phyloP scores from a whole-genome alignment of 2,329 filamentous ascomycete species.

The Alternaria consortialis region DNA sequence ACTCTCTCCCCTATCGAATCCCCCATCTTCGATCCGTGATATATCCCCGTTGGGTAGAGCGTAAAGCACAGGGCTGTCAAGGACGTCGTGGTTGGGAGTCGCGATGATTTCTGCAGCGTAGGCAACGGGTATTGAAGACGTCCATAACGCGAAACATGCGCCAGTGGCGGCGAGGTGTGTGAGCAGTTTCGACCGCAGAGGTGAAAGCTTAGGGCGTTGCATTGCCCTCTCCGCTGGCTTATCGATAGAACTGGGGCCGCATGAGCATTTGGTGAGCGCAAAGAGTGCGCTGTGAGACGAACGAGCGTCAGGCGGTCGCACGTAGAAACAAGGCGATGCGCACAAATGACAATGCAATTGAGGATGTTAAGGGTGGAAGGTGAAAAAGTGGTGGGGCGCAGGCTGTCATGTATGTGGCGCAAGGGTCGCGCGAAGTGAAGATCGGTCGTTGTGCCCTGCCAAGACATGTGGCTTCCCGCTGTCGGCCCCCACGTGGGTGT shows the following conservation, averaged over 20 bases:
- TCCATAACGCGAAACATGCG: slow-evolving; percentile 68
- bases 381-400: slow-evolving; percentile 4
- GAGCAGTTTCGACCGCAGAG: slow-evolving; percentile 75
- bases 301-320: slow-evolving; percentile 1
- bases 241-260: slow-evolving; percentile 28
- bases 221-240: slow-evolving; percentile 43
- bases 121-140: slow-evolving; percentile 63
- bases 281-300: slow-evolving; percentile 20
- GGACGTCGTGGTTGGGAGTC: slow-evolving; percentile 18
- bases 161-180: slow-evolving; percentile 70
- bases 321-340: neutral
- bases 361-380: neutral
- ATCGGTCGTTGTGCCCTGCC: neutral
- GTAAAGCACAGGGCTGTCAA: slow-evolving; percentile 24
- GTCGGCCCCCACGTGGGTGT: neutral
- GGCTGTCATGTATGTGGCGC: slow-evolving; percentile 1
- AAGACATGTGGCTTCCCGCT: slow-evolving; percentile 2
- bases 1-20: slow-evolving; percentile 43
- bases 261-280: slow-evolving; percentile 28
- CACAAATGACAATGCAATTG: neutral
- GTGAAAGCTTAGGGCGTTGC: slow-evolving; percentile 66
- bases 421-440: neutral
- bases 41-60: slow-evolving; percentile 55
- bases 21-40: slow-evolving; percentile 38
- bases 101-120: slow-evolving; percentile 66